Percentiles rank a stretch among this genome's conserved stretches.
phyloP scores from a whole-genome alignment of 805 yeast genomes.

The Kodamaea laetipori region DNA sequence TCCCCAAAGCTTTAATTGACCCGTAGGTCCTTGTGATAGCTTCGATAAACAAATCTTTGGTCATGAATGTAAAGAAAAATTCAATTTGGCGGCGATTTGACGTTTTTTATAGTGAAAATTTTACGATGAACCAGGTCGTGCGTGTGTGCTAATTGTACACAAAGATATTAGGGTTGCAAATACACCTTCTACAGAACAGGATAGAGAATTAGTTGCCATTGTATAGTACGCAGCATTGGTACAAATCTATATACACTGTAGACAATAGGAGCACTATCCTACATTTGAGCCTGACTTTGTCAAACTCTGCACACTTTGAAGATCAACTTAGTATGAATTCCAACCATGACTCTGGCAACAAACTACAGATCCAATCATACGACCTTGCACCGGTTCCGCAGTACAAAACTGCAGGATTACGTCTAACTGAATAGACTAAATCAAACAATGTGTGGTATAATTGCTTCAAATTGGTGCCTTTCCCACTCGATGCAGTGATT shows the following conservation, averaged over 20 bases:
- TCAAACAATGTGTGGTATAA: constrained; percentile 44
- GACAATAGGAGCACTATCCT: too few relatives aligned
- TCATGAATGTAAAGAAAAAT: constrained; percentile 56
- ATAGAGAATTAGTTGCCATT: too few relatives aligned
- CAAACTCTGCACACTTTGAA: too few relatives aligned
- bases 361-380: constrained; percentile 35
- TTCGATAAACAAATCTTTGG: constrained; percentile 77
- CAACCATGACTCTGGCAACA: constrained; percentile 35
- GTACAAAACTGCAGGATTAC: constrained; percentile 35
- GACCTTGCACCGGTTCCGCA: constrained; percentile 46
- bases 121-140: constrained; percentile 10
- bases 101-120: constrained; percentile 10
- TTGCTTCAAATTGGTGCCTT: constrained; percentile 36
- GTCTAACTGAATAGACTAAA: constrained; percentile 29
- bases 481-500: constrained; percentile 27
- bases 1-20: constrained; percentile 67
- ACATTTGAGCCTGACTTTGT: too few relatives aligned
- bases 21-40: constrained; percentile 54
- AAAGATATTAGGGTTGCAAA: constrained; percentile 11
- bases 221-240: too few relatives aligned
- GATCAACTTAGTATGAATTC: constrained; percentile 23
- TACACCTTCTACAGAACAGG: too few relatives aligned
- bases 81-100: neutral
- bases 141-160: neutral
- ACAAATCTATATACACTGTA: too few relatives aligned